Conservation (phyloP, 805 yeast genomes). For the Priceomyces medius region DNA sequence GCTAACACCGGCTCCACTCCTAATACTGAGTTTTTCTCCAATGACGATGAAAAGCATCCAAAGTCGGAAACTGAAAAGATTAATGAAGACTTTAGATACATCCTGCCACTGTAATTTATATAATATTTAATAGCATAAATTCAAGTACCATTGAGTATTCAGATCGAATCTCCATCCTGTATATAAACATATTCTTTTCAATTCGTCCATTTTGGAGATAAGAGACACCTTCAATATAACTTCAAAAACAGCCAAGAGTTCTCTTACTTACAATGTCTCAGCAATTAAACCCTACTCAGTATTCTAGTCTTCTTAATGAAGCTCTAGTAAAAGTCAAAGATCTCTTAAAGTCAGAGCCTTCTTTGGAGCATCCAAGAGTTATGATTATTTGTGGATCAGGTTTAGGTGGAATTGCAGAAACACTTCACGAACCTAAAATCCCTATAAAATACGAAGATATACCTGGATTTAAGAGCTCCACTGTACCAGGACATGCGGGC, state of each 20-base stretch:
- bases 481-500: constrained; percentile 91
- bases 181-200: background rate
- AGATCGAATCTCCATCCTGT: no score
- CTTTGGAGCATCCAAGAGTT: constrained; percentile 50
- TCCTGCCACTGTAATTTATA: background rate
- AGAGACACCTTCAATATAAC: constrained; percentile 7
- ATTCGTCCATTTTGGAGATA: background rate
- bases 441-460: constrained; percentile 63
- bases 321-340: constrained; percentile 13
- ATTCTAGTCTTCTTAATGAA: constrained; percentile 17
- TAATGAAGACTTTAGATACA: constrained; percentile 1
- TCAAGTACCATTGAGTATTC: no score
- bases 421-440: constrained; percentile 42
- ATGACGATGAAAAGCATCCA: constrained; percentile 15
- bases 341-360: constrained; percentile 7
- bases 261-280: background rate
- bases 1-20: constrained; percentile 24
- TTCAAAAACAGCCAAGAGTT: no score
- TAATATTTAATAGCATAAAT: background rate
- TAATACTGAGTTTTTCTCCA: constrained; percentile 23
- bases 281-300: constrained; percentile 12
- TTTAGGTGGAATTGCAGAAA: constrained; percentile 75
- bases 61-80: constrained; percentile 1
- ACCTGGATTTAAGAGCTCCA: constrained; percentile 78
- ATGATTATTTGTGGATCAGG: constrained; percentile 95